Evolutionary conservation across 2,329 filamentous ascomycete genomes (phyloP), one percentile per base, ranked within the genome.

Genomic region (Hypoxylon sp.): DNA sequence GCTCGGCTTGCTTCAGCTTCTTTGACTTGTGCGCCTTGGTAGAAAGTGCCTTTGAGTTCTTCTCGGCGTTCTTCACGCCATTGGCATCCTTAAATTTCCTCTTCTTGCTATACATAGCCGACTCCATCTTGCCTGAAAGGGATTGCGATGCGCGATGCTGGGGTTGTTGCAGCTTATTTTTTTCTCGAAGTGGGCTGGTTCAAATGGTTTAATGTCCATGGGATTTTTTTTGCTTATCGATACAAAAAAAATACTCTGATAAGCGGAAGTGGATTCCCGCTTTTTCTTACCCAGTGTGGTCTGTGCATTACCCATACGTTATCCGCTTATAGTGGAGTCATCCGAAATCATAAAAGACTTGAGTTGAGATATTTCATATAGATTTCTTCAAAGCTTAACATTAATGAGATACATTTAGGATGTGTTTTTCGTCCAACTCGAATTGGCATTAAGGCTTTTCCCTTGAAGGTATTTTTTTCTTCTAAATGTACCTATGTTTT

Each of bases 81-180:
- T 77, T 77, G 59, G 72, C 74, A 52, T 80, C 78, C 74, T 76
- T 77, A 47, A 76, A 74, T 71, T 81, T 81, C 58, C 84, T 80
- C 78, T 85, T 86, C 72, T 84, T 85, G 74, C 73, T 80, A 53
- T 72, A 63, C 31, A 74, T 75, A 24, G 59, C 53, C 5, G 76
- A 73, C 29, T 77, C 76, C 76, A 78, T 78, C 24, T 60, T 75
- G 58, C 47, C 26, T 51, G 19, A 26, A 51, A 51, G 24, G 17
- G 11, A 19, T 54, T 54, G 53, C 44, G 31, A 58, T 46, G 24
- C 46, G 52, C 42, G 29, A n/a, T 63, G 46, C 63, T 26, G 44
- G 13, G 8, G 26, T 55, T 54, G 48, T 46, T 50, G 54, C 48
- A 31, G n/a, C 37, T 17, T 11, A 19, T 26, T 26, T 29, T 44